Evolutionary conservation across 192 early-diverging fungal genomes (phyloP), one percentile per base, ranked within the genome.

Genomic region (Backusella psychrophila): DNA sequence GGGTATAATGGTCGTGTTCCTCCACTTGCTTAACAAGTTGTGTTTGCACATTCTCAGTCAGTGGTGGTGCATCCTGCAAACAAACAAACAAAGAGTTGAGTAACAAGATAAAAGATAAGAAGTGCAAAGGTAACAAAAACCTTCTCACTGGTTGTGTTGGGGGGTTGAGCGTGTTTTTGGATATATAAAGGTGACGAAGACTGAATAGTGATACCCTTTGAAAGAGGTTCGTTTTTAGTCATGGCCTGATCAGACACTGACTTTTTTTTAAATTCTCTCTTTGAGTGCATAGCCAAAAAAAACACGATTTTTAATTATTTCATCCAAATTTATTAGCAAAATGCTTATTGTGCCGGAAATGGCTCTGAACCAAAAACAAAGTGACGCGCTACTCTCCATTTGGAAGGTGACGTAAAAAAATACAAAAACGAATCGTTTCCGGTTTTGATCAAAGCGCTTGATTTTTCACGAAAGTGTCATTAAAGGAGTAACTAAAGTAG

Each of bases 1-100:
- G 44, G 66, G 74, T 63, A 71, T 79, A 71, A 46, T 77, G 72
- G 66, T 70, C 83, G 6, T n/a, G 33, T 26, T 14, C 78, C 6
- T 53, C 29, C 12, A 49, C 21, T 67, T 44, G 68, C 33, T 34
- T 77, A 66, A 21, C 53, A 49, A 53, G 76, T 46, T 29, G 73
- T 76, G 75, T n/a, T 36, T 67, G n/a, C 0, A 33, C 6, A 35
- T 67, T 38, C 69, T 23, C 56, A 1, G 56, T 26, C 12, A 14
- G 11, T 63, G 56, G 9, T 6, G 49, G 8, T 29, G 21, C 23
- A 26, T 63, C 26, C 56, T 63, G 12, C 23, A 63, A 29, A 29
- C 23, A 63, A 29, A 33, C 33, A 33, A 33, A 33, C 33, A 12
- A 63, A 29, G 9, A 12, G 9, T 26, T 29, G 23, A 29, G n/a